Evolutionary conservation across 1,284 basidiomycete genomes (phyloP).

Genomic region (Cutaneotrichosporon arboriforme): DNA sequence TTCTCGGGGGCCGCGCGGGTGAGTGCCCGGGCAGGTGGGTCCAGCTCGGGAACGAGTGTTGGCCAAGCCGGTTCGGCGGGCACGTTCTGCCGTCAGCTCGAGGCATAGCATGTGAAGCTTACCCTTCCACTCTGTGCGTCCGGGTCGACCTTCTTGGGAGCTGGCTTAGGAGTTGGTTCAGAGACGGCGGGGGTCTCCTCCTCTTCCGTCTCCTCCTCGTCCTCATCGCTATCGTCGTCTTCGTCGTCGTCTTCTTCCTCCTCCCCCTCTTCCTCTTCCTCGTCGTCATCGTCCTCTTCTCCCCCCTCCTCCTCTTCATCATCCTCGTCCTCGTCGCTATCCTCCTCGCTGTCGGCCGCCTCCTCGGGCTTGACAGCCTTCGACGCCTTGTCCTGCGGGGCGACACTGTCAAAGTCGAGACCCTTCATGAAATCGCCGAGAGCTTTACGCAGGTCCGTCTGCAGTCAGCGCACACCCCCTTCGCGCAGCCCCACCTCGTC

Average conservation of each 20-base stretch:
- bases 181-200: background rate
- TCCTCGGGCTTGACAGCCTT: slow-evolving; percentile 29
- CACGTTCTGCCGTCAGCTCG: slow-evolving; percentile 21
- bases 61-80: slow-evolving; percentile 33
- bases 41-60: slow-evolving; percentile 29
- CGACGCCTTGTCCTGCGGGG: slow-evolving; percentile 20
- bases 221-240: slow-evolving; percentile 25
- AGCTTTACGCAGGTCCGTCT: slow-evolving; percentile 54
- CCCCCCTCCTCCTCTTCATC: slow-evolving; percentile 41
- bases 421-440: slow-evolving; percentile 59
- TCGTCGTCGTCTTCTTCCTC: slow-evolving; percentile 22
- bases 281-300: slow-evolving; percentile 32
- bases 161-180: slow-evolving; percentile 6
- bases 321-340: slow-evolving; percentile 32
- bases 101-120: background rate
- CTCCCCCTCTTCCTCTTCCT: slow-evolving; percentile 34
- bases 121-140: slow-evolving; percentile 29
- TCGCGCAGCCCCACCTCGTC: slow-evolving; percentile 33
- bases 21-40: slow-evolving; percentile 22
- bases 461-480: background rate
- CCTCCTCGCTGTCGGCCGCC: slow-evolving; percentile 22
- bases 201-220: slow-evolving; percentile 27
- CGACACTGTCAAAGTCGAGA: slow-evolving; percentile 50
- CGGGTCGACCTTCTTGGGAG: slow-evolving; percentile 30
- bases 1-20: slow-evolving; percentile 11